Evolutionary conservation across 352 stramenopile genomes (phyloP), one percentile per base, ranked within the genome.

Genomic region (Proteromonas lacertae): DNA sequence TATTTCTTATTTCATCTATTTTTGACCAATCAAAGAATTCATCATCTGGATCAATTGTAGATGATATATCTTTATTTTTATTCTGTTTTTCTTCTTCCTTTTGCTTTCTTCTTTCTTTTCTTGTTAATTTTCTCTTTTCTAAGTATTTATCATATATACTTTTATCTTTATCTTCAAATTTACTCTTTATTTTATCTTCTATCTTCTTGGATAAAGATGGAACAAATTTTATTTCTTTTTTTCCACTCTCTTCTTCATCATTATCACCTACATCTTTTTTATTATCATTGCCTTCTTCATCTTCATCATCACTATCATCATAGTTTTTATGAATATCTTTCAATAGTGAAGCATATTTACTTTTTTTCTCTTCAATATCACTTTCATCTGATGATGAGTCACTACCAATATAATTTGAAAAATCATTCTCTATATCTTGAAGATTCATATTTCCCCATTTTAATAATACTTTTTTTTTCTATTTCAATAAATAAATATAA

Each of bases 401-500:
- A 8, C 66, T 86, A 23, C 77, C 78, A 18, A 94, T 45, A 45
- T 92, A 93, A 9, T 71, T 65, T 29, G 68, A 59, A 24, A 94
- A 72, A 41, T 91, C 80, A 41, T 88, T 68, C 28, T 82, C 69
- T 30, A 84, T 55, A n/a, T n/a, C n/a, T n/a, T n/a, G n/a, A n/a
- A n/a, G n/a, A n/a, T n/a, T n/a, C n/a, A n/a, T n/a, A n/a, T n/a
- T n/a, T n/a, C n/a, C n/a, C n/a, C n/a, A n/a, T n/a, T n/a, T n/a
- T n/a, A n/a, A n/a, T n/a, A n/a, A n/a, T n/a, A n/a, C n/a, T n/a
- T n/a, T n/a, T n/a, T n/a, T n/a, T n/a, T n/a, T n/a, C n/a, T n/a
- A n/a, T n/a, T n/a, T n/a, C n/a, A n/a, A n/a, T n/a, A 10, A 10
- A 10, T 28, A 10, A 10, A 10, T 10, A 28, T 10, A 10, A 28